A percentile compares a stretch with the other conserved stretches of the same genome.
Conservation (phyloP, 2,329 filamentous ascomycete genomes). For the Sarocladiaceae sp. region DNA sequence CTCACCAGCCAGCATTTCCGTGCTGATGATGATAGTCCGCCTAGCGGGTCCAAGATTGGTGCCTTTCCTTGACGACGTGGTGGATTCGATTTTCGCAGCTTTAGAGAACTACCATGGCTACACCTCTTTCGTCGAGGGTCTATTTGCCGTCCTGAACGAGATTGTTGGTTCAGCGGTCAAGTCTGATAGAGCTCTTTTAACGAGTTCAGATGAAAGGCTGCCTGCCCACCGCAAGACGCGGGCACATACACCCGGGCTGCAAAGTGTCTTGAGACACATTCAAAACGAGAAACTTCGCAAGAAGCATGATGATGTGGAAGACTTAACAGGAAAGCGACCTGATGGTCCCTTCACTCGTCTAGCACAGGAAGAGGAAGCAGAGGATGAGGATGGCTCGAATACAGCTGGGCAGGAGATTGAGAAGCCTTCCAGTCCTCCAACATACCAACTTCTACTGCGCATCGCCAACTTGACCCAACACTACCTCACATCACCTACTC, state of each 20-base stretch:
- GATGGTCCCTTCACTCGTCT: conserved; percentile 32
- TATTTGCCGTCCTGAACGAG: conserved; percentile 77
- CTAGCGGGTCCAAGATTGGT: conserved; percentile 76
- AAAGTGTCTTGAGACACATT: conserved; percentile 50
- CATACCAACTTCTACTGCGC: conserved; percentile 72
- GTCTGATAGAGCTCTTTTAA: conserved; percentile 42
- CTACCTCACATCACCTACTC: conserved; percentile 80
- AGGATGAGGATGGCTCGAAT: conserved; percentile 24
- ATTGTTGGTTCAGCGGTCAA: conserved; percentile 77
- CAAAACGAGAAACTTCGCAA: conserved; percentile 43
- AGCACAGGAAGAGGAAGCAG: conserved; percentile 19
- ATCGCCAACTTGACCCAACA: conserved; percentile 83
- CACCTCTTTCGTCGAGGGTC: conserved; percentile 70
- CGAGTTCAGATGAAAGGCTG: conserved; percentile 25
- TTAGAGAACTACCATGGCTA: conserved; percentile 97
- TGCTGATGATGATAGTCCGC: conserved; percentile 88
- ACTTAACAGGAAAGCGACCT: conserved; percentile 19
- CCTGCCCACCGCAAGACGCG: conserved; percentile 37
- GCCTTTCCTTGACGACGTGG: conserved; percentile 85
- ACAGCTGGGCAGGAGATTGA: conserved; percentile 29
- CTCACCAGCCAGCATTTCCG: conserved; percentile 83
- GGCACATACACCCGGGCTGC: conserved; percentile 28
- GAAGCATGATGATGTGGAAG: conserved; percentile 30
- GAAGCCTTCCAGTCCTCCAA: conserved; percentile 64
- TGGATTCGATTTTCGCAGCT: conserved; percentile 84